These are phyloP conservation scores for Paramecium primaurelia DNA, from an alignment of 73 alveolate genomes.

Conservation along the genomic window DNA sequence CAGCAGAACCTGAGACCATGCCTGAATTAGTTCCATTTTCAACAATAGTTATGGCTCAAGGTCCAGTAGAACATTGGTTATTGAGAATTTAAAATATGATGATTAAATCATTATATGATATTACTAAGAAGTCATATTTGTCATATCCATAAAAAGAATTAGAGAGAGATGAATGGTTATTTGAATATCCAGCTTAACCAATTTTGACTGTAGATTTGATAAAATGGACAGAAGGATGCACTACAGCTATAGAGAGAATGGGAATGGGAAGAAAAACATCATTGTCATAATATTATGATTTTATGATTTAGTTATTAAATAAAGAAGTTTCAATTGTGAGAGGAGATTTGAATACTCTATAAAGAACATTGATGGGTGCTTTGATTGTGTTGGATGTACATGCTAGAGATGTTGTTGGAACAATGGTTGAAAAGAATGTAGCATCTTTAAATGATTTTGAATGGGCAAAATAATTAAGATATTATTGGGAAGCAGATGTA, in stretches of 20 bases:
- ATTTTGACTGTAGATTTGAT: slow-evolving; percentile 94
- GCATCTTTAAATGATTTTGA: slow-evolving; percentile 90
- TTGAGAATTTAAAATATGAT: slow-evolving; percentile 93
- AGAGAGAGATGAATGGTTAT: slow-evolving; percentile 96
- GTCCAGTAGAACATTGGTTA: slow-evolving; percentile 98
- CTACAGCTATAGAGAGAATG: slow-evolving; percentile 87
- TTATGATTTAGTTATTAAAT: slow-evolving; percentile 69
- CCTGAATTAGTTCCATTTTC: slow-evolving; percentile 90
- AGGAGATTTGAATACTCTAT: slow-evolving; percentile 84
- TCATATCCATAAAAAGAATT: slow-evolving; percentile 92
- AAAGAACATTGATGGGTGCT: slow-evolving; percentile 96
- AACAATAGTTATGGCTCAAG: slow-evolving; percentile 92
- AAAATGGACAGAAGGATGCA: slow-evolving; percentile 97
- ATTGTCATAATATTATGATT: slow-evolving; percentile 87
- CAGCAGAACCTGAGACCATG: slow-evolving; percentile 83
- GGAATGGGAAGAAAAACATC: slow-evolving; percentile 91
- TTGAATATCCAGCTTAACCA: slow-evolving; percentile 95
- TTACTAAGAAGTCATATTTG: slow-evolving; percentile 83
- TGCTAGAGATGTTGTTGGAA: slow-evolving; percentile 97
- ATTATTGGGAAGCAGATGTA: slow-evolving; percentile 93
- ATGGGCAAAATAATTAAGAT: slow-evolving; percentile 94
- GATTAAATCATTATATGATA: slow-evolving; percentile 93
- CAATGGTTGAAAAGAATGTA: slow-evolving; percentile 83
- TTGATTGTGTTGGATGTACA: slow-evolving; percentile 97
- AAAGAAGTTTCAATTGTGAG: slow-evolving; percentile 94